Conservation (phyloP, 768 basidiomycete genomes). For the Hygrophoropsis aurantiaca region DNA sequence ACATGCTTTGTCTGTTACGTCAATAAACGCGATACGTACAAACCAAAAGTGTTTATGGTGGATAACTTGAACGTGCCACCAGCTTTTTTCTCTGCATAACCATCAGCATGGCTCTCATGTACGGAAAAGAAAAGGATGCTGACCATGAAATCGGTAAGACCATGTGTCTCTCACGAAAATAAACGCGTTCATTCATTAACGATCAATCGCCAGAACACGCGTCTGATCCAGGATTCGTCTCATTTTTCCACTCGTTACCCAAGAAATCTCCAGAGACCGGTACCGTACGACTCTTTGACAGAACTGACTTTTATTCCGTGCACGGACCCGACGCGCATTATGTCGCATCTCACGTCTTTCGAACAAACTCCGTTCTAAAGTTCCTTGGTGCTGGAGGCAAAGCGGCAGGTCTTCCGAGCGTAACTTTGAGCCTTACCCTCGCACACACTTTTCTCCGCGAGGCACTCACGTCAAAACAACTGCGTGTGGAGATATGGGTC, state of each 20-base stretch:
- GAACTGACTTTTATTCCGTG: conserved; percentile 81
- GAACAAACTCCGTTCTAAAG: conserved; percentile 91
- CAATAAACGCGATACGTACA: too few relatives aligned
- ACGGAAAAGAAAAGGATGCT: conserved; percentile 61
- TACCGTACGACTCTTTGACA: conserved; percentile 84
- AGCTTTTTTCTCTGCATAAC: too few relatives aligned
- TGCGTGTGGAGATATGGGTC: conserved; percentile 89
- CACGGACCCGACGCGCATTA: conserved; percentile 89
- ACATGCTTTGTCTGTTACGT: too few relatives aligned
- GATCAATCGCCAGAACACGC: conserved; percentile 44
- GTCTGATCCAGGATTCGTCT: conserved; percentile 77
- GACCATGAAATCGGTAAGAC: conserved; percentile 30
- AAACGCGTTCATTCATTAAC: neutral
- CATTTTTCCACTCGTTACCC: conserved; percentile 63
- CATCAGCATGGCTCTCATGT: conserved; percentile 55
- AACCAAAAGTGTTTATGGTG: too few relatives aligned
- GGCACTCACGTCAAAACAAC: conserved; percentile 84
- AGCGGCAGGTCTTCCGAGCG: conserved; percentile 66
- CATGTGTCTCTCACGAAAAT: neutral
- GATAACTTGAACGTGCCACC: too few relatives aligned
- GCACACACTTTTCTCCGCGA: conserved; percentile 86
- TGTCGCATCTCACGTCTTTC: conserved; percentile 79
- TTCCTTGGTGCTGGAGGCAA: conserved; percentile 73
- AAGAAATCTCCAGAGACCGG: conserved; percentile 74
- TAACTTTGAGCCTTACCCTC: conserved; percentile 71